Conservation (phyloP, 495 filamentous ascomycete genomes). For the Glarea lozoyensis region DNA sequence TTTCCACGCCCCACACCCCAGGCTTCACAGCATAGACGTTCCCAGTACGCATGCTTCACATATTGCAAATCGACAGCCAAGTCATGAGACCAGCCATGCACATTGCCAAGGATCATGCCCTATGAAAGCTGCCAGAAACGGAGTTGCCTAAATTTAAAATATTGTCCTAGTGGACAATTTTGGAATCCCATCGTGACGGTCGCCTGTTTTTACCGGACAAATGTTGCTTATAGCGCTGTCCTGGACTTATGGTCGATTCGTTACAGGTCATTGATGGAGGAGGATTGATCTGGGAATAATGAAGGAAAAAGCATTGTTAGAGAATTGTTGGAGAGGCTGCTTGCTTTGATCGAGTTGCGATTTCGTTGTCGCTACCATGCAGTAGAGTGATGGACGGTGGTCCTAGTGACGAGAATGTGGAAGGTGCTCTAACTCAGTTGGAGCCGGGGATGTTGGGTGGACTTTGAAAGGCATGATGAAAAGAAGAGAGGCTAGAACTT, state of each 20-base stretch:
- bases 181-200: too few relatives aligned
- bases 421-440: too few relatives aligned
- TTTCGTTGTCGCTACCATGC: not conserved
- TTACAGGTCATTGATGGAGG: not conserved
- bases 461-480: too few relatives aligned
- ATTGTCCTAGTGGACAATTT: too few relatives aligned
- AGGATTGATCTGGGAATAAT: not conserved
- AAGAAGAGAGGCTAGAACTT: too few relatives aligned
- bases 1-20: not conserved
- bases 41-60: constrained; percentile 19
- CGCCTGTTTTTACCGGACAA: constrained; percentile 5
- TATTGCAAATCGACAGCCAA: constrained; percentile 20
- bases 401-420: too few relatives aligned
- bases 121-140: constrained; percentile 1
- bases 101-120: constrained; percentile 11
- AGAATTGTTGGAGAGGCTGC: constrained; percentile 5
- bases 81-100: constrained; percentile 23
- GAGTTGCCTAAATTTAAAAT: not conserved
- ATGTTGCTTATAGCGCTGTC: not conserved
- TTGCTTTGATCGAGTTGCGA: constrained; percentile 3
- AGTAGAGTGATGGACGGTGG: too few relatives aligned
- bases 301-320: not conserved
- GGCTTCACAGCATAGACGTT: constrained; percentile 8
- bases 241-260: not conserved
- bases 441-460: too few relatives aligned